Evolutionary conservation across 148 eudicot species (phyloP).

Genomic region (Rhododendron vialii): DNA sequence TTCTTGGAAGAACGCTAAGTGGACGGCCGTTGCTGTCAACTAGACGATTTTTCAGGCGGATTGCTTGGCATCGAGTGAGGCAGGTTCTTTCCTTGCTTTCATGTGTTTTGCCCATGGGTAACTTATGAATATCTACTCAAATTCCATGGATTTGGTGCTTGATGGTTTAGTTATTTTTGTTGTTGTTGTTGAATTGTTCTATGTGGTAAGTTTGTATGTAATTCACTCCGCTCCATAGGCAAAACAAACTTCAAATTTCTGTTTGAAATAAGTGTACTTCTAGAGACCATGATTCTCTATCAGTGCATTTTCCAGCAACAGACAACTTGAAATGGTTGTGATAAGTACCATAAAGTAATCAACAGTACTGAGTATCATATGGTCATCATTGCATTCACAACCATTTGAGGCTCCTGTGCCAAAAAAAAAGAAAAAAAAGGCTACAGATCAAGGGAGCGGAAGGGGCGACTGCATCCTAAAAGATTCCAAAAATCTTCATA

Average conservation of each 20-base stretch:
- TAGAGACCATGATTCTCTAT: background rate
- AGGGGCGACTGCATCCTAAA: background rate
- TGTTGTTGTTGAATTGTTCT: background rate
- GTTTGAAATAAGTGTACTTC: background rate
- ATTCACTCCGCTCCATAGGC: background rate
- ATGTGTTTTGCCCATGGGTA: background rate
- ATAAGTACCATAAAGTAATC: background rate
- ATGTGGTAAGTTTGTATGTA: background rate
- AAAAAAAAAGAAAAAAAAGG: background rate
- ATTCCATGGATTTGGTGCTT: background rate
- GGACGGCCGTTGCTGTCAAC: conserved; percentile 87
- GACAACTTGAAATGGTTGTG: background rate
- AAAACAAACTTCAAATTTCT: background rate
- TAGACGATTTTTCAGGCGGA: conserved; percentile 60
- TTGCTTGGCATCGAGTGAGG: conserved; percentile 99
- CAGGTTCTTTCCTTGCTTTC: conserved; percentile 88
- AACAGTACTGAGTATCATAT: background rate
- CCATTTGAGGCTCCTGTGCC: background rate
- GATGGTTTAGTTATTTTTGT: background rate
- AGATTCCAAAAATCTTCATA: background rate
- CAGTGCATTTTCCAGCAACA: conserved; percentile 2
- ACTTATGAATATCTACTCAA: background rate
- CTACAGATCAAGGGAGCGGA: background rate
- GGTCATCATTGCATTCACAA: background rate
- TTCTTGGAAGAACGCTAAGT: conserved; percentile 92